phyloP scores from a whole-genome alignment of 306 rosid genomes.

The Comarum palustre region DNA sequence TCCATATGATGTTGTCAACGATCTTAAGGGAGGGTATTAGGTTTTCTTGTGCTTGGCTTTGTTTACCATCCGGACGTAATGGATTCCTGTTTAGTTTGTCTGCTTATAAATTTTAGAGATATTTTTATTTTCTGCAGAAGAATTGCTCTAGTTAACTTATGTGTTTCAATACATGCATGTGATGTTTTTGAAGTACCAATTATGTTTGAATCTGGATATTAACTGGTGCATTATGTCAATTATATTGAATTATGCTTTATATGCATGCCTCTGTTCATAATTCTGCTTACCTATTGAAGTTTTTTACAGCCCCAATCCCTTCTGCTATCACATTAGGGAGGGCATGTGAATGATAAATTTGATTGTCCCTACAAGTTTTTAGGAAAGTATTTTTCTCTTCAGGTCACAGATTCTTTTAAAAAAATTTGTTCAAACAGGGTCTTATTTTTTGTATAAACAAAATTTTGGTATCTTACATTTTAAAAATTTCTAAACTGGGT shows the following conservation, averaged over 20 bases:
- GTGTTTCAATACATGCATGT: conserved; percentile 8
- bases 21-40: conserved; percentile 94
- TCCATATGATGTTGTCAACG: conserved; percentile 93
- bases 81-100: background rate
- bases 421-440: no score
- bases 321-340: no score
- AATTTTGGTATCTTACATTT: no score
- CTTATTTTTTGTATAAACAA: no score
- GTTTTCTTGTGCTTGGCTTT: background rate
- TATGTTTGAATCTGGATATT: background rate
- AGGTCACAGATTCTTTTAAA: no score
- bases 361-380: no score
- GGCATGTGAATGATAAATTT: no score
- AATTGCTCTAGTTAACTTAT: background rate
- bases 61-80: background rate
- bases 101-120: background rate
- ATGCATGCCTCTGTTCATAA: background rate
- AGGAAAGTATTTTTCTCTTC: no score
- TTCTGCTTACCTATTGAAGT: no score
- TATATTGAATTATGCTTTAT: background rate
- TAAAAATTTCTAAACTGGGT: no score
- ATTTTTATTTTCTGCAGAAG: background rate
- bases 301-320: no score
- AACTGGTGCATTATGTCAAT: background rate
- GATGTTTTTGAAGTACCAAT: conserved; percentile 10